Evolutionary conservation across 768 basidiomycete species (phyloP), one percentile per base, ranked within the genome.

Genomic region (Suillus lakei): DNA sequence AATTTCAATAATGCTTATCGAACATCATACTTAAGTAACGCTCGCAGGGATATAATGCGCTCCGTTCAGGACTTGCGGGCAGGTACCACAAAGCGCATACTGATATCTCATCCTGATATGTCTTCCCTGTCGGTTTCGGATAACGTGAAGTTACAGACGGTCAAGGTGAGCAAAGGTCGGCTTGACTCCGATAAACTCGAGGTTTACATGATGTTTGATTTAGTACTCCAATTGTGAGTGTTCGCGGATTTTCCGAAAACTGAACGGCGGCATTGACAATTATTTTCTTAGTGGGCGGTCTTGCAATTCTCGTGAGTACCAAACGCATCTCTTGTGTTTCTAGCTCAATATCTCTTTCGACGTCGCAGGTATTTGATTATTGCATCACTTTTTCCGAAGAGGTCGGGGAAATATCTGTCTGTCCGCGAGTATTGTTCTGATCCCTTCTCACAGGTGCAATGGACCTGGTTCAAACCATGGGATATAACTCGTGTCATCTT

Each of bases 391-490:
- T 67, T 32, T 16, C 60, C 1, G 56, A 62, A 26, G 66, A 67
- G 48, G 66, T 65, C 23, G 62, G 15, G 39, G 43, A 30, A 13
- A 34, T 48, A 32, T 28, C 13, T 46, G 3, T 51, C 16, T 26
- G n/a, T 13, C 30, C 16, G 51, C 2, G 43, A 50, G 23, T 12
- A 8, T 28, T 21, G 34, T 21, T 41, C 26, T 30, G 15, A 23
- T 44, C 28, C 16, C 61, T 39, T 23, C 3, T 13, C 48, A 15
- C 23, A 72, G 71, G 70, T 32, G 30, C 60, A 46, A 23, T 72
- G 65, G 66, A 59, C 73, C 2, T 72, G 70, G 71, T 62, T 62
- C 6, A 65, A 58, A 16, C 39, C 16, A 28, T 72, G 71, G 70
- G 64, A 69, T 38, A 28, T 8, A 7, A 67, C 70, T 0, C 67